Evolutionary conservation across 31 red algal species (phyloP).

Genomic region (Endocladia muricata): DNA sequence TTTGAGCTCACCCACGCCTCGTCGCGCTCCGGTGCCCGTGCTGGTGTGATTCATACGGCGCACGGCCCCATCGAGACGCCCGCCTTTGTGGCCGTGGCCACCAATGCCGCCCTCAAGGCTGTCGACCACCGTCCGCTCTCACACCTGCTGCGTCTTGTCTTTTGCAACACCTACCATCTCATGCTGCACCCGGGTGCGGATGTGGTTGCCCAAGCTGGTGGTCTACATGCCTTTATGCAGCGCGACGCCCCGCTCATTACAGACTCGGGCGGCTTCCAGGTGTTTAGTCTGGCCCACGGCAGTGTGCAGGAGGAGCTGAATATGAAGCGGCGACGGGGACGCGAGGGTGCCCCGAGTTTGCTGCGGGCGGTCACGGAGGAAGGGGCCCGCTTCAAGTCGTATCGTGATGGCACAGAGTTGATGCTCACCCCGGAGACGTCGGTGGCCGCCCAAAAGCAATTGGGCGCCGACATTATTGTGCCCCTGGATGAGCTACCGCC

Average conservation of each 20-base stretch:
- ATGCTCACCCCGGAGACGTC: conserved; percentile 85
- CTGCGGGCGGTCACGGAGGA: conserved; percentile 69
- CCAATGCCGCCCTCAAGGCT: conserved; percentile 91
- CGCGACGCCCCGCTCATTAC: conserved; percentile 88
- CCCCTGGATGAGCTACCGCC: conserved; percentile 97
- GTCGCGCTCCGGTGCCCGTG: conserved; percentile 66
- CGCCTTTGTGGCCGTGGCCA: conserved; percentile 94
- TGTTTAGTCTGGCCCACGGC: conserved; percentile 91
- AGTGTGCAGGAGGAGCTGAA: conserved; percentile 93
- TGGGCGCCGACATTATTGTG: conserved; percentile 94
- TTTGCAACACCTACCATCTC: conserved; percentile 98
- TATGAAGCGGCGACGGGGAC: conserved; percentile 65
- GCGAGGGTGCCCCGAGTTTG: conserved; percentile 6
- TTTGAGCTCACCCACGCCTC: conserved; percentile 85
- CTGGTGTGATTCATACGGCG: conserved; percentile 83
- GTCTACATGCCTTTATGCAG: conserved; percentile 89
- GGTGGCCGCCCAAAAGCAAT: conserved; percentile 85
- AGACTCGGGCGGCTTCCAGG: conserved; percentile 98
- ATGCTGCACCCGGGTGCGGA: conserved; percentile 90
- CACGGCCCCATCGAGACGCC: conserved; percentile 97
- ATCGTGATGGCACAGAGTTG: conserved; percentile 75
- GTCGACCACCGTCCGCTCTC: conserved; percentile 76
- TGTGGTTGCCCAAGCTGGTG: conserved; percentile 82
- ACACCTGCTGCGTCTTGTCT: conserved; percentile 72
- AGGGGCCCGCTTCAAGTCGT: conserved; percentile 83